Conservation (phyloP, 176 grass and related monocot species). For the Stipa capillata region DNA sequence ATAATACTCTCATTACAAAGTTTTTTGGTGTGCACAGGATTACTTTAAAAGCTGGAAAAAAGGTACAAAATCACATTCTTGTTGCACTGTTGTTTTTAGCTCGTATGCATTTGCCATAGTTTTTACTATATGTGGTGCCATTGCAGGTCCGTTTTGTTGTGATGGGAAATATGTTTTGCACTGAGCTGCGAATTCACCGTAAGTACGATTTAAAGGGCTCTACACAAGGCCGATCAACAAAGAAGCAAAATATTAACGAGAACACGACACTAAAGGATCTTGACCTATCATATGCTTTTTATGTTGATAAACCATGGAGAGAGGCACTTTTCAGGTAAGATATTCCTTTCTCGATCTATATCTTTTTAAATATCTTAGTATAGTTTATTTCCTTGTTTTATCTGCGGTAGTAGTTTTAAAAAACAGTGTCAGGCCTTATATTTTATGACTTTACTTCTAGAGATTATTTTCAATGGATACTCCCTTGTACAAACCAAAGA, state of each 20-base stretch:
- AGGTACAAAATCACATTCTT: slow-evolving; percentile 41
- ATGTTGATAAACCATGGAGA: slow-evolving; percentile 93
- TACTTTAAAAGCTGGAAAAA: slow-evolving; percentile 65
- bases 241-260: slow-evolving; percentile 76
- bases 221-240: slow-evolving; percentile 82
- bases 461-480: not conserved
- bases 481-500: not conserved
- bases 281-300: slow-evolving; percentile 86
- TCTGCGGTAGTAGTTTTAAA: not conserved
- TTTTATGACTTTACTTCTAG: not conserved
- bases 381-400: not conserved
- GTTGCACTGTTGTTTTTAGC: slow-evolving; percentile 1
- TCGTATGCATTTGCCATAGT: not conserved
- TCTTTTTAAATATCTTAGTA: not conserved
- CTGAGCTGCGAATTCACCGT: slow-evolving; percentile 80
- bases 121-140: slow-evolving; percentile 14
- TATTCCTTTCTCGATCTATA: slow-evolving; percentile 10
- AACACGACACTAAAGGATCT: slow-evolving; percentile 87
- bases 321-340: slow-evolving; percentile 84
- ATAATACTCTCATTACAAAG: slow-evolving; percentile 97
- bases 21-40: slow-evolving; percentile 95
- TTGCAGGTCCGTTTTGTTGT: slow-evolving; percentile 91
- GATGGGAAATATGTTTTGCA: slow-evolving; percentile 99
- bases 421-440: not conserved
- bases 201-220: slow-evolving; percentile 97